Conservation (phyloP, 768 basidiomycete species). For the Phlegmacium glaucopus region DNA sequence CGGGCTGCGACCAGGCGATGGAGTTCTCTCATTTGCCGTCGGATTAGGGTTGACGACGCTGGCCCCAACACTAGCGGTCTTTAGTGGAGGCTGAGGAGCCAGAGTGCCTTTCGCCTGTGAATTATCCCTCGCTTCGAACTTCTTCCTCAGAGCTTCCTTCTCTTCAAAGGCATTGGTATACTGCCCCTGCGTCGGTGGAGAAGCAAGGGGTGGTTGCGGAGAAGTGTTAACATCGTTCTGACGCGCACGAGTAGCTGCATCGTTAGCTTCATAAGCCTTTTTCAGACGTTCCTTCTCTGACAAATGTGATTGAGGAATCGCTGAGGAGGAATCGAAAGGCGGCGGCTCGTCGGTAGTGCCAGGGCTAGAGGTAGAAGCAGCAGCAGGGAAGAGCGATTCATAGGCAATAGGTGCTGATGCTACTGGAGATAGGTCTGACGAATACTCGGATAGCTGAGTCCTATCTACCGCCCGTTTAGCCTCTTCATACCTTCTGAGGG, state of each 20-base stretch:
- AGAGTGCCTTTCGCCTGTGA: conserved; percentile 16
- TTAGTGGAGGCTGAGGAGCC: conserved; percentile 14
- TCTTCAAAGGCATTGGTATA: conserved; percentile 35
- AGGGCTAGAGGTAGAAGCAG: conserved; percentile 25
- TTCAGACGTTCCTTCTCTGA: conserved; percentile 72
- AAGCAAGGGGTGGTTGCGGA: conserved; percentile 13
- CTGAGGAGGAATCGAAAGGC: conserved; percentile 45
- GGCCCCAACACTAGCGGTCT: conserved; percentile 18
- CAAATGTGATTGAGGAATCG: conserved; percentile 34
- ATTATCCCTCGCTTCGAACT: conserved; percentile 55
- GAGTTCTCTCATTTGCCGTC: conserved; percentile 11
- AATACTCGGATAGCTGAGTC: conserved; percentile 46
- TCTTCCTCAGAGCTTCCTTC: conserved; percentile 55
- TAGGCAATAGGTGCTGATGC: conserved; percentile 51
- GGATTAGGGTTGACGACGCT: conserved; percentile 9
- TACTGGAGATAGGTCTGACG: conserved; percentile 8
- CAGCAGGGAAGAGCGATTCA: conserved; percentile 53
- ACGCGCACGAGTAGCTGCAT: conserved; percentile 45
- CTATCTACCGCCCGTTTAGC: conserved; percentile 70
- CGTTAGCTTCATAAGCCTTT: conserved; percentile 61
- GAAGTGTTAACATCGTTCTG: conserved; percentile 17
- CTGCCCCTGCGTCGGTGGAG: conserved; percentile 20
- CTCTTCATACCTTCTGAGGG: conserved; percentile 61
- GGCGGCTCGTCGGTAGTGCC: conserved; percentile 40
- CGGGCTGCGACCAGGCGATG: conserved; percentile 19